Percentiles rank a stretch among this genome's conserved stretches.
These are phyloP conservation scores for Leucocoprinus leucothites DNA, from an alignment of 768 basidiomycete genomes.

Conservation along the genomic window DNA sequence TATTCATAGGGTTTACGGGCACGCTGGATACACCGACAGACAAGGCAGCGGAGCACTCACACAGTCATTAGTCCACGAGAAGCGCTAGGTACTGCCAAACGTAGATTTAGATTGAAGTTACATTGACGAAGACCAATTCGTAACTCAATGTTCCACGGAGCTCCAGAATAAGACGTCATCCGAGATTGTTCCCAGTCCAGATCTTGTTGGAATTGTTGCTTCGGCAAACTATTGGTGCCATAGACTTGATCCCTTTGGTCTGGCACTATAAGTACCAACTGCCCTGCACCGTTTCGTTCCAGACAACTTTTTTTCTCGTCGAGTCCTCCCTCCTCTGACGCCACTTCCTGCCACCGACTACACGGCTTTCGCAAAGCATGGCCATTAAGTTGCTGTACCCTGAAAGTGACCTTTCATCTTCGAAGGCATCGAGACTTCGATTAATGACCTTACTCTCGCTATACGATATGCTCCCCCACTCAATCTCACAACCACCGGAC, in stretches of 20 bases:
- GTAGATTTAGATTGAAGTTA: too few relatives aligned
- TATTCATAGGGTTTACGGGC: too few relatives aligned
- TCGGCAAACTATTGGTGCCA: slow-evolving; percentile 5
- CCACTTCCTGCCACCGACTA: neutral
- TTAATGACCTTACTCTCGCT: slow-evolving; percentile 28
- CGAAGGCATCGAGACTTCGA: slow-evolving; percentile 22
- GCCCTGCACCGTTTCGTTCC: neutral
- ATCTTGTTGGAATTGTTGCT: slow-evolving; percentile 1
- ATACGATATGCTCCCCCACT: slow-evolving; percentile 29
- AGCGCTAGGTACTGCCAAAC: too few relatives aligned
- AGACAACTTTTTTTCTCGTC: neutral
- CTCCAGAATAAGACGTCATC: neutral
- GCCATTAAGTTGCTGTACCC: slow-evolving; percentile 1
- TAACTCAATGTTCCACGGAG: neutral
- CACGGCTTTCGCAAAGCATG: neutral
- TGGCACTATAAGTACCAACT: slow-evolving; percentile 7
- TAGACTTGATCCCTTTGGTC: neutral
- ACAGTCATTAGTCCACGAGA: too few relatives aligned
- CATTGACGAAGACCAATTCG: neutral
- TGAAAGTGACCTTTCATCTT: neutral
- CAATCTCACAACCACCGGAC: slow-evolving; percentile 26
- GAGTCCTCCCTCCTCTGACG: neutral
- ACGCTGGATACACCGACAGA: too few relatives aligned
- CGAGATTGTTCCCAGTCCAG: neutral
- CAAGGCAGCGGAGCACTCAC: too few relatives aligned